Evolutionary conservation across 2,329 filamentous ascomycete genomes (phyloP), one percentile per base, ranked within the genome.

Genomic region (Fonsecaea pedrosoi): DNA sequence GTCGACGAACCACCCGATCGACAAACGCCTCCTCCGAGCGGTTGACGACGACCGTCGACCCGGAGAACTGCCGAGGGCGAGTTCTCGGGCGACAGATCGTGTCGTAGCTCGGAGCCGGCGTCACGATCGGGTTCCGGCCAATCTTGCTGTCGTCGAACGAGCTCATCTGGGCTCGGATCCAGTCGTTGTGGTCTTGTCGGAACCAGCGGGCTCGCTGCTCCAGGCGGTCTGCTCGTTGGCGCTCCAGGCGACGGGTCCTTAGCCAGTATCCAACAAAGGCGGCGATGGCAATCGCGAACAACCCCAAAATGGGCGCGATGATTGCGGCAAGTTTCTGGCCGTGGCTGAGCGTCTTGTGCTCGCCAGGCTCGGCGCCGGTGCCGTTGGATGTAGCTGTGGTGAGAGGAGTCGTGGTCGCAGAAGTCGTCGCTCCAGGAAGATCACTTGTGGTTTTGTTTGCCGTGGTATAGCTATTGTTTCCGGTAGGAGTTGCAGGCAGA

Each of bases 171-270:
- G 32, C 25, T 8, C 57, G 54, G 32, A 66, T 60, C 12, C 42
- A 35, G 42, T 66, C 59, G 45, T 63, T 64, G 53, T 66, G 59
- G 34, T 37, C 56, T 50, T 42, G 60, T 35, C 64, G 48, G 34
- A 66, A 38, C 64, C 67, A 69, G 15, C 48, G 34, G 15, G 60
- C 67, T 25, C 25, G 50, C 18, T 54, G 25, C 25, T 34, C 62
- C 25, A 62, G 4, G 25, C 30, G 30, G 50, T 62, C 59, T 12
- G 42, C 45, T 7, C 59, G 63, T 55, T 56, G 59, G 54, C 60
- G 30, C 37, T 65, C 58, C 21, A 18, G 40, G 35, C 54, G 54
- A n/a, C 63, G 62, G 8, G n/a, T 45, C n/a, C 18, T 37, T 25
- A 65, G 34, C 62, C 62, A 65, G 48, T 55, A 60, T 25, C 42